Evolutionary conservation across 139 green algal genomes (phyloP), one percentile per base, ranked within the genome.

Genomic region (Micractinium conductrix): DNA sequence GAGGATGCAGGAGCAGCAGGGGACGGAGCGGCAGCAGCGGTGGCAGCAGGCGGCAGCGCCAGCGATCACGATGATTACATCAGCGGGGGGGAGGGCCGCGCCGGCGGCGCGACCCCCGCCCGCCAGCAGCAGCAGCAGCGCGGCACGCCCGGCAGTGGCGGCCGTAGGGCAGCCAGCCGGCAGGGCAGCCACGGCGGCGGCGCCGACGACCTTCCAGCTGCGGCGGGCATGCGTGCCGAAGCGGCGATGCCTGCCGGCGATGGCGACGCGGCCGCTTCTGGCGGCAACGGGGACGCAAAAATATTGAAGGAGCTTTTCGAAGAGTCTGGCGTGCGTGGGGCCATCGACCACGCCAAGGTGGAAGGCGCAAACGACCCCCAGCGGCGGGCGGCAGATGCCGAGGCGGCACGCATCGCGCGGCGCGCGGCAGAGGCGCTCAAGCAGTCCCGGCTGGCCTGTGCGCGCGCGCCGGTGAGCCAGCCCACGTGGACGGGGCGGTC

Each of bases 221-320:
- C 2, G 37, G 40, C 74, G 4, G 73, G 45, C 12, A 55, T 44
- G 67, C 72, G 50, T 14, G 40, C 60, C 0, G 69, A 80, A 48
- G 48, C 71, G 43, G 70, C 30, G n/a, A 37, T 16, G 19, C 68
- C n/a, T 28, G 85, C 35, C 33, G 83, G 38, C 30, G 67, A 74
- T 7, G 79, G 17, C 14, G 80, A 50, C 44, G 78, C 35, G 12
- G 85, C 28, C 60, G 35, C 22, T 26, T 38, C 40, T 24, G 58
- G 83, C 37, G 78, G 80, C 45, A 84, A 70, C 35, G 86, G 86
- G 2, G 86, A 98, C 55, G 88, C 92, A 10, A 70, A 82, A 22
- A 94, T 98, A 40, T 85, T 98, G 85, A 67, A 89, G 60, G 92
- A 96, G n/a, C 87, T 99, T 71, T 98, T 99, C 88, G 96, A 96